Conservation (phyloP, 1,284 basidiomycete species). For the Trichosporon sp. region DNA sequence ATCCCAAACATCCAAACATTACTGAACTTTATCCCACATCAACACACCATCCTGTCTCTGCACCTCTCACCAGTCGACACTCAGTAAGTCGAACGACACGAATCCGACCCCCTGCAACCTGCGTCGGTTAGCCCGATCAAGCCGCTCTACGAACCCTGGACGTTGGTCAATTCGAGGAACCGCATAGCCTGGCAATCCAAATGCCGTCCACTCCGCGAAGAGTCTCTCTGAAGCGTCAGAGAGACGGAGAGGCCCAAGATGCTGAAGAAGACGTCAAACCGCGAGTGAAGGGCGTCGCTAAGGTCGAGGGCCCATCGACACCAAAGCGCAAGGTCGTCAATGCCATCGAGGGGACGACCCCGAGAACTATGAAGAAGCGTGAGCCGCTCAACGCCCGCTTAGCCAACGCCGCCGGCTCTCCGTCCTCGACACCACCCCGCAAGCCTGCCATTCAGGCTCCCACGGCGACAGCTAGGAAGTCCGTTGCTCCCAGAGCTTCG, state of each 20-base stretch:
- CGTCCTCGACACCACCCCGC: conserved; percentile 21
- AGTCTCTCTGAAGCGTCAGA: conserved; percentile 13
- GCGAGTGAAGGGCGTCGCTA: background rate
- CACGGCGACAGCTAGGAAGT: conserved; percentile 13
- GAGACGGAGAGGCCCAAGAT: conserved; percentile 18
- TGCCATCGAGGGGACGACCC: conserved; percentile 27
- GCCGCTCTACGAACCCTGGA: background rate
- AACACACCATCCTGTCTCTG: background rate
- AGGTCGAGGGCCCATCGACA: conserved; percentile 18
- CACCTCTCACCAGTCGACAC: background rate
- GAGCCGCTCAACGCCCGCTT: conserved; percentile 41
- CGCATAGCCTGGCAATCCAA: background rate
- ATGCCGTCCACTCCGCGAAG: conserved; percentile 12
- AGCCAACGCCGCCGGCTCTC: conserved; percentile 24
- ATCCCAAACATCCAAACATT: conserved; percentile 22
- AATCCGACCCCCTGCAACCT: background rate
- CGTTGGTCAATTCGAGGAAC: background rate
- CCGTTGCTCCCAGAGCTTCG: conserved; percentile 12
- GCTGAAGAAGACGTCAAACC: conserved; percentile 19
- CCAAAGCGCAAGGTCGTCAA: conserved; percentile 33
- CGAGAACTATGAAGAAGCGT: conserved; percentile 34
- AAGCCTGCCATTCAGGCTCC: conserved; percentile 18
- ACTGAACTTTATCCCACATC: background rate
- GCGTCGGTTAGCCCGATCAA: background rate
- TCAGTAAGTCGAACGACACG: conserved; percentile 12